Conservation (phyloP, 139 green algal species). For the Picochlorum costavermella region DNA sequence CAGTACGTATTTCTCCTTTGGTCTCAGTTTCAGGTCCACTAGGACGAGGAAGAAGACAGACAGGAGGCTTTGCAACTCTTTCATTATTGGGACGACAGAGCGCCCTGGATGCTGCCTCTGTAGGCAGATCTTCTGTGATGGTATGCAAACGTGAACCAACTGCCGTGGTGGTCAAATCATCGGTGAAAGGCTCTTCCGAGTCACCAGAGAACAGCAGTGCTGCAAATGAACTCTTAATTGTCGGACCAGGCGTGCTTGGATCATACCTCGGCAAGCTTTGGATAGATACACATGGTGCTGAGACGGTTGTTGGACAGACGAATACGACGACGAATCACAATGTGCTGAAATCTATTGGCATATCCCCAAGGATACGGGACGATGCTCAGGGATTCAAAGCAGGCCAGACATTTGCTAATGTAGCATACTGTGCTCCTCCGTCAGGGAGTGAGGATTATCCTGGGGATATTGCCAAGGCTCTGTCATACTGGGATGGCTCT, state of each 20-base stretch:
- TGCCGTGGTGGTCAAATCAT: too few species aligned
- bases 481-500: conserved; percentile 68
- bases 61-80: too few species aligned
- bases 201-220: background rate
- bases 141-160: too few species aligned
- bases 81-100: too few species aligned
- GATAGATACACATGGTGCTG: conserved; percentile 47
- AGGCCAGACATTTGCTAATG: conserved; percentile 57
- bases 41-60: too few species aligned
- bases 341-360: conserved; percentile 59
- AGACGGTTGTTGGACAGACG: conserved; percentile 79
- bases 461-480: conserved; percentile 55
- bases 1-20: too few species aligned
- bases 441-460: conserved; percentile 80
- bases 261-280: conserved; percentile 68
- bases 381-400: conserved; percentile 8
- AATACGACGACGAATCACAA: conserved; percentile 75
- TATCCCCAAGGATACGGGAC: conserved; percentile 47
- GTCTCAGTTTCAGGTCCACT: too few species aligned
- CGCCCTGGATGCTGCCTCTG: too few species aligned
- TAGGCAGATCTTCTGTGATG: too few species aligned
- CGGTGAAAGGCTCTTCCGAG: too few species aligned
- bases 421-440: conserved; percentile 84
- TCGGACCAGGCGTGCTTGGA: conserved; percentile 85
- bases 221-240: conserved; percentile 53